phyloP scores from a whole-genome alignment of 106 monocot genomes.

The Dendrobium catenatum region DNA sequence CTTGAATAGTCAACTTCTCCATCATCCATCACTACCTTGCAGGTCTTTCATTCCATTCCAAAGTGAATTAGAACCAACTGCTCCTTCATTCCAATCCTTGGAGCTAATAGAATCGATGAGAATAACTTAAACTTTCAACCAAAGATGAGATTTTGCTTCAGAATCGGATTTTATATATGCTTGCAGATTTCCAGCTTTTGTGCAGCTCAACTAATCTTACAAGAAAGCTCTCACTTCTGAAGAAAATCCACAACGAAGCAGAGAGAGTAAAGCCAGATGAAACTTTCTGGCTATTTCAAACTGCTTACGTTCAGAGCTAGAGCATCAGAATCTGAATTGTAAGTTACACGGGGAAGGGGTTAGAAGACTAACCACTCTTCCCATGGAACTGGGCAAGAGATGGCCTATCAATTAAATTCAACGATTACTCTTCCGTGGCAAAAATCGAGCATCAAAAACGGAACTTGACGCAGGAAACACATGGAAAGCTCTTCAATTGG shows the following conservation, averaged over 20 bases:
- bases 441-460: not conserved
- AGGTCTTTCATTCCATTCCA: not conserved
- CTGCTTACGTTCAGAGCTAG: not conserved
- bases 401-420: not conserved
- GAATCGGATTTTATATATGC: too few species aligned
- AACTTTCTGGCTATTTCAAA: not conserved
- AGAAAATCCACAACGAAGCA: not conserved
- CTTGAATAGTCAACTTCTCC: constrained; percentile 1
- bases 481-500: not conserved
- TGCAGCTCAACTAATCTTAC: not conserved
- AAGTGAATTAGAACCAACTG: not conserved
- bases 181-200: too few species aligned
- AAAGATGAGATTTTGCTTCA: too few species aligned
- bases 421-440: not conserved
- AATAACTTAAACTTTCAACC: not conserved
- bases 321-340: not conserved
- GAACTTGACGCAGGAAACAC: not conserved
- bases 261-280: not conserved
- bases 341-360: not conserved
- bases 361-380: not conserved
- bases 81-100: not conserved
- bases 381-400: not conserved
- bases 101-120: not conserved
- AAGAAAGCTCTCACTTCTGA: not conserved
- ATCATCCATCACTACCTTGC: not conserved